Evolutionary conservation across 352 stramenopile species (phyloP).

Genomic region (Phytophthora tubulina): DNA sequence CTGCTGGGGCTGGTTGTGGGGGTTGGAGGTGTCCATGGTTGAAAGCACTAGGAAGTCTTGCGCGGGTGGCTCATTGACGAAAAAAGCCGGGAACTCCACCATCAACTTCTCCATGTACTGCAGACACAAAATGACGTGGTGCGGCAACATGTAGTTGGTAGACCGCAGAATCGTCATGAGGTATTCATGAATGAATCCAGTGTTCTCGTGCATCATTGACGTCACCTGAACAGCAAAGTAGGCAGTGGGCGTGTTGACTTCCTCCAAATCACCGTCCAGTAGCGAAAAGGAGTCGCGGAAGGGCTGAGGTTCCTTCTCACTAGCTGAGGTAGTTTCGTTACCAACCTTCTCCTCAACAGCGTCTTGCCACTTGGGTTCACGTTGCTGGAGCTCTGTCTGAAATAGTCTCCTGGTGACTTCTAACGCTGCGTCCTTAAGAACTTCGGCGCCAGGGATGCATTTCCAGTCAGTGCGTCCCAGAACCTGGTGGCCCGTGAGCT

Average conservation of each 20-base stretch:
- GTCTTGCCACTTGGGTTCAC: conserved; percentile 50
- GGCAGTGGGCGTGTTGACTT: conserved; percentile 38
- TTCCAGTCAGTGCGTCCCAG: conserved; percentile 71
- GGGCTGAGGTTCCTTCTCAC: conserved; percentile 40
- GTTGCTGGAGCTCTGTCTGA: conserved; percentile 49
- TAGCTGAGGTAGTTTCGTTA: conserved; percentile 30
- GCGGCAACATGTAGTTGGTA: conserved; percentile 76
- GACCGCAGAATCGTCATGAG: conserved; percentile 65
- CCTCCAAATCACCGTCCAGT: conserved; percentile 37
- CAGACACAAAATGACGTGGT: conserved; percentile 77
- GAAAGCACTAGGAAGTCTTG: conserved; percentile 32
- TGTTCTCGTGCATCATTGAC: conserved; percentile 60
- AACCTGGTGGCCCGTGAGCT: conserved; percentile 53
- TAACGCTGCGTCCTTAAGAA: conserved; percentile 57
- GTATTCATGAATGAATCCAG: conserved; percentile 62
- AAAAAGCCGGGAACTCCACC: conserved; percentile 69
- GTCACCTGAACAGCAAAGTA: conserved; percentile 72
- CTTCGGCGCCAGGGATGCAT: conserved; percentile 57
- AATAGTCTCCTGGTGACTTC: conserved; percentile 54
- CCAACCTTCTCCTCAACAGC: conserved; percentile 39
- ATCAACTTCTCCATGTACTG: conserved; percentile 73
- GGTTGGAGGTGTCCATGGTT: conserved; percentile 25
- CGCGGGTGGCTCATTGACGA: conserved; percentile 46
- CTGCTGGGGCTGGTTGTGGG: conserved; percentile 23
- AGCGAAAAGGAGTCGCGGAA: conserved; percentile 57